Percentiles rank a stretch among this genome's conserved stretches.
Conservation (phyloP, 2,329 filamentous ascomycete species). For the Xylariaceae sp. region DNA sequence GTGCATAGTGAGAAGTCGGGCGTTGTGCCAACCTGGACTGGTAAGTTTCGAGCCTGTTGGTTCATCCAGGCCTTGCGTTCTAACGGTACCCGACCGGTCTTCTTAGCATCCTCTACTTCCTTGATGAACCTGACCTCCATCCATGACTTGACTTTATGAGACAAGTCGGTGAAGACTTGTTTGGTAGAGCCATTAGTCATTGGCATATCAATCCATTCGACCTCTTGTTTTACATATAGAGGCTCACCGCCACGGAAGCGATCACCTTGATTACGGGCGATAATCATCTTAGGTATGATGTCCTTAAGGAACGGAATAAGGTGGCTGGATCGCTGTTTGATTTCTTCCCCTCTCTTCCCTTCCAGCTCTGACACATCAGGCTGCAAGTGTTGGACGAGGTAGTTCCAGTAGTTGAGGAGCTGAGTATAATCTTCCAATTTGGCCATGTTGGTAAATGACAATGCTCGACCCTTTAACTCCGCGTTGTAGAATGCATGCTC, state of each 20-base stretch:
- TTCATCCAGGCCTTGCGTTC: too few relatives aligned
- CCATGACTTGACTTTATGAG: too few relatives aligned
- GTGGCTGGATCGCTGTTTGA: neutral
- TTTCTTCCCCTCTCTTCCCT: neutral
- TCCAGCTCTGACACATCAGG: neutral
- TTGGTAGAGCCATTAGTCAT: too few relatives aligned
- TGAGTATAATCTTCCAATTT: neutral
- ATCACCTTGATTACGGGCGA: neutral
- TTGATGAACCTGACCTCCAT: too few relatives aligned
- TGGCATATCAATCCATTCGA: too few relatives aligned
- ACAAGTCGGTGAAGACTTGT: too few relatives aligned
- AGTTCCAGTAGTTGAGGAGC: neutral
- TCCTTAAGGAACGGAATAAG: neutral
- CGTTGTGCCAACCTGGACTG: too few relatives aligned
- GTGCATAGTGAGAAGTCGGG: too few relatives aligned
- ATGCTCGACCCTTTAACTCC: too few relatives aligned
- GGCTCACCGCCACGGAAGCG: neutral
- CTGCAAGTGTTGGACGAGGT: neutral
- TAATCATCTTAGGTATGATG: slow-evolving; percentile 3
- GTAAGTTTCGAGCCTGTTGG: too few relatives aligned
- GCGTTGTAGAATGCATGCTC: slow-evolving; percentile 1
- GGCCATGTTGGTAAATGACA: neutral
- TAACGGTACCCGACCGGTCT: too few relatives aligned
- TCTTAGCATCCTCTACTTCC: too few relatives aligned
- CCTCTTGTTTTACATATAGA: neutral